phyloP scores from a whole-genome alignment of 1,284 basidiomycete species.

The Pseudozyma pruni region DNA sequence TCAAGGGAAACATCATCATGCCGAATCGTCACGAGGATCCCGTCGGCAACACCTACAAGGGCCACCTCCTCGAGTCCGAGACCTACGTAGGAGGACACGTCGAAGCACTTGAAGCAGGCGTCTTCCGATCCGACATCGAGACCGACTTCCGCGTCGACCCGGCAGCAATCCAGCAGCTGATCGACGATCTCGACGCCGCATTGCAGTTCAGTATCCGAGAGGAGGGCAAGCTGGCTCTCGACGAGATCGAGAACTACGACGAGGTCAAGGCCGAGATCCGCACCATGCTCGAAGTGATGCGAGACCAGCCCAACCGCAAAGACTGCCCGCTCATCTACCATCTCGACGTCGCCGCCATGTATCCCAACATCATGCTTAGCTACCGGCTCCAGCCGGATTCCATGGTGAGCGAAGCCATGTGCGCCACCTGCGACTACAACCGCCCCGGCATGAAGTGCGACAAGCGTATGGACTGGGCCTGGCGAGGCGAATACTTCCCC shows the following conservation, averaged over 20 bases:
- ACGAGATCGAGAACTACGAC: slow-evolving; percentile 93
- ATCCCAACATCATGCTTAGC: slow-evolving; percentile 99
- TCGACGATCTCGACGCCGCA: slow-evolving; percentile 91
- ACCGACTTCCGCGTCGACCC: slow-evolving; percentile 97
- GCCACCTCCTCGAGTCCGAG: slow-evolving; percentile 93
- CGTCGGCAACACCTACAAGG: slow-evolving; percentile 91
- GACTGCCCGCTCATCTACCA: slow-evolving; percentile 98
- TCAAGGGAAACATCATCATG: slow-evolving; percentile 91
- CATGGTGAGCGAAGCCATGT: slow-evolving; percentile 93
- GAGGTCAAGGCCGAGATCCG: slow-evolving; percentile 86
- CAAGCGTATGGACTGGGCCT: slow-evolving; percentile 94
- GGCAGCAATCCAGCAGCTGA: slow-evolving; percentile 86
- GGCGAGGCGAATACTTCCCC: slow-evolving; percentile 98
- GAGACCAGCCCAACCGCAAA: slow-evolving; percentile 86
- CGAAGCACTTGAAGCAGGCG: slow-evolving; percentile 96
- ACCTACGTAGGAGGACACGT: slow-evolving; percentile 99
- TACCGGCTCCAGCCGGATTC: slow-evolving; percentile 99
- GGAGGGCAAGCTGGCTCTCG: slow-evolving; percentile 83
- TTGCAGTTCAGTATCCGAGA: slow-evolving; percentile 88
- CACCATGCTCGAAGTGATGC: slow-evolving; percentile 83
- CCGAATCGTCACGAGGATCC: slow-evolving; percentile 96
- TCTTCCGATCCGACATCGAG: slow-evolving; percentile 94
- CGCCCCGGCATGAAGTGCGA: slow-evolving; percentile 95
- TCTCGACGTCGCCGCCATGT: slow-evolving; percentile 99
- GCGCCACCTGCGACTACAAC: slow-evolving; percentile 98